Base-by-base conservation (phyloP, 2,329 filamentous ascomycete genomes). In the Cordyceps tenuipes region DNA sequence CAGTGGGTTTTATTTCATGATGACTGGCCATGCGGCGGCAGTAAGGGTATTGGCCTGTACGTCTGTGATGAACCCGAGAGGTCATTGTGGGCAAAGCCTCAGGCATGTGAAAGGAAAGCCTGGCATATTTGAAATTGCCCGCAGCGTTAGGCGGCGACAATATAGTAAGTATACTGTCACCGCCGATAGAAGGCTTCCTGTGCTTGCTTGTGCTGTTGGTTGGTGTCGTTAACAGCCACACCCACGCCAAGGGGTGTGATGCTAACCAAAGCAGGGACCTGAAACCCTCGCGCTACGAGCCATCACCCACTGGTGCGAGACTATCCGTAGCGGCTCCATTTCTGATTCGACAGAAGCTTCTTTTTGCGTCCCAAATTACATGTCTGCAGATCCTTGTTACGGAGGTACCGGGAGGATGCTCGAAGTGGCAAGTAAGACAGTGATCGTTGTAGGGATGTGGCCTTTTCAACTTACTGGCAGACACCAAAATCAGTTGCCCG, bases 251-350 rank as follows among this genome's bases (percentile, higher is more conserved):
- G 43, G 57, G 23, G 49, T 47, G 48, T 9, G 13, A 44, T 39
- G 41, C 19, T 26, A 48, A 36, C 44, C 58, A 17, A 17, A 43
- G 51, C 50, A 47, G 43, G 57, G 50, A 7, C 49, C 29, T 59
- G 57, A 59, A 59, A 59, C 57, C 43, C 48, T 50, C 29, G 57
- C 57, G 57, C 43, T 49, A 59, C 41, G 50, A 36, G 50, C 57
- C 23, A 53, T 44, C 46, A 39, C 29, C 34, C 34, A 57, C 51
- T 29, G 36, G 43, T 57, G 44, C 31, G 53, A 56, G 53, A 29
- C 43, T 39, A n/a, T n/a, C n/a, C n/a, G n/a, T n/a, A 9, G 19
- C 29, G 43, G 44, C 43, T 12, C 39, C n/a, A 39, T 48, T 39
- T 57, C 31, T 48, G 21, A 41, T 39, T 56, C 2, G 53, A 34